Evolutionary conservation across 1,139 yeast genomes (phyloP).

Genomic region (Candida smagusa): DNA sequence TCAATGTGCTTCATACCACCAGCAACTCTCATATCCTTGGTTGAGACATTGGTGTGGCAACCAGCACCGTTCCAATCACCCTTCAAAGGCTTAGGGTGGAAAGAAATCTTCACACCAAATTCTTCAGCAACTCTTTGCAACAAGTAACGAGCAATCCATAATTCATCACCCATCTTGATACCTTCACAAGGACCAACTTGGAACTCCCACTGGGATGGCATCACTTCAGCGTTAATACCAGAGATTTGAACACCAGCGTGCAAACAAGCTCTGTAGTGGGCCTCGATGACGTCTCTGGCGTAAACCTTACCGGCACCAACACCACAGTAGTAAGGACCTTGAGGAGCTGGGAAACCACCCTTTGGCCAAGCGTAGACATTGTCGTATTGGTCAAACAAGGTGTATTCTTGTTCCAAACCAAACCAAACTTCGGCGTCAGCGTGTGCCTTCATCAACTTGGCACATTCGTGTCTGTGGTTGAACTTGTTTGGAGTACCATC

Average conservation of each 20-base stretch:
- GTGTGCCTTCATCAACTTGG: slow-evolving; percentile 93
- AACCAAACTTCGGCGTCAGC: slow-evolving; percentile 86
- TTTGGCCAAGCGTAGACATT: slow-evolving; percentile 98
- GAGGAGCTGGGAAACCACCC: slow-evolving; percentile 99
- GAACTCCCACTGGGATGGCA: slow-evolving; percentile 99
- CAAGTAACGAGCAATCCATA: slow-evolving; percentile 94
- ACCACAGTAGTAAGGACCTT: slow-evolving; percentile 99
- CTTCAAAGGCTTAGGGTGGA: slow-evolving; percentile 98
- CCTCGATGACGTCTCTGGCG: slow-evolving; percentile 98
- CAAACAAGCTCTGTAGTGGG: slow-evolving; percentile 97
- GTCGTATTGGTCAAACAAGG: slow-evolving; percentile 87
- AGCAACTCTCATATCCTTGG: slow-evolving; percentile 82
- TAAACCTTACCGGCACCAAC: slow-evolving; percentile 98
- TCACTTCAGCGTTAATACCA: slow-evolving; percentile 98
- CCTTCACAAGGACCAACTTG: slow-evolving; percentile 99
- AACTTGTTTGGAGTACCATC: slow-evolving; percentile 98
- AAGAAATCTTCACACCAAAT: slow-evolving; percentile 95
- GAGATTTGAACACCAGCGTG: slow-evolving; percentile 86
- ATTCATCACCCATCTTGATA: slow-evolving; percentile 93
- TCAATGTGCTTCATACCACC: slow-evolving; percentile 97
- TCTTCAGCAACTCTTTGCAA: slow-evolving; percentile 96
- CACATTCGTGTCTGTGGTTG: slow-evolving; percentile 98
- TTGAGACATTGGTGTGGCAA: slow-evolving; percentile 97
- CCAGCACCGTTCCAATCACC: slow-evolving; percentile 99
- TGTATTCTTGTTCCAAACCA: slow-evolving; percentile 98